phyloP scores from a whole-genome alignment of 164 flowering plant genomes.

The Taxillus chinensis region DNA sequence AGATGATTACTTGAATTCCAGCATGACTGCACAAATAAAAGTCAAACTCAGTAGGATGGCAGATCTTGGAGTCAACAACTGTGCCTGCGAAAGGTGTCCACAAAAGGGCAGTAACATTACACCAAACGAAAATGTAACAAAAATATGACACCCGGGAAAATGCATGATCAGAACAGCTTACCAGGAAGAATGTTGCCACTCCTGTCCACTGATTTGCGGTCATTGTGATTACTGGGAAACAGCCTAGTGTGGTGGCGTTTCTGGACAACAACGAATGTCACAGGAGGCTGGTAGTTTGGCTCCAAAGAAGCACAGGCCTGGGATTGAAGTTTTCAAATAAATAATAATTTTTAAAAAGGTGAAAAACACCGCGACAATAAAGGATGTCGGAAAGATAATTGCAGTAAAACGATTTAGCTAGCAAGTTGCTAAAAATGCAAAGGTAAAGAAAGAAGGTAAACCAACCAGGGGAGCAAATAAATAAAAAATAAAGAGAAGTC shows the following conservation, averaged over 20 bases:
- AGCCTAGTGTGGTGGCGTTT: slow-evolving; percentile 68
- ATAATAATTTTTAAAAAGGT: too few relatives aligned
- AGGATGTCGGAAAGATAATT: not conserved
- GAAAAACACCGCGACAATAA: not conserved
- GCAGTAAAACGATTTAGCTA: not conserved
- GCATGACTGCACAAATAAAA: slow-evolving; percentile 76
- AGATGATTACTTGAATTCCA: slow-evolving; percentile 46
- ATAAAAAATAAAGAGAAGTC: not conserved
- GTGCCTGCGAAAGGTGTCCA: slow-evolving; percentile 40
- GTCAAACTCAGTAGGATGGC: slow-evolving; percentile 72
- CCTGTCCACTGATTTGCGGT: slow-evolving; percentile 39
- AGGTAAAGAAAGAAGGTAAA: not conserved
- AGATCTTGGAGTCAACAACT: slow-evolving; percentile 70
- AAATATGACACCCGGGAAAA: too few relatives aligned
- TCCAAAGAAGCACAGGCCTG: slow-evolving; percentile 66
- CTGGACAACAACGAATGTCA: slow-evolving; percentile 71
- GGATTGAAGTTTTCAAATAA: not conserved
- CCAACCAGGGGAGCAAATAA: not conserved
- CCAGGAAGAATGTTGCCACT: slow-evolving; percentile 75
- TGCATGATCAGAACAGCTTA: slow-evolving; percentile 4
- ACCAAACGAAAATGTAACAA: not conserved
- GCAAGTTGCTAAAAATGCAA: not conserved
- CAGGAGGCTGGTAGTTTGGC: slow-evolving; percentile 62
- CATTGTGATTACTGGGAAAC: slow-evolving; percentile 52
- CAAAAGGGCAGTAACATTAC: not conserved